phyloP scores from a whole-genome alignment of 495 filamentous ascomycete species.

The Halenospora varia region DNA sequence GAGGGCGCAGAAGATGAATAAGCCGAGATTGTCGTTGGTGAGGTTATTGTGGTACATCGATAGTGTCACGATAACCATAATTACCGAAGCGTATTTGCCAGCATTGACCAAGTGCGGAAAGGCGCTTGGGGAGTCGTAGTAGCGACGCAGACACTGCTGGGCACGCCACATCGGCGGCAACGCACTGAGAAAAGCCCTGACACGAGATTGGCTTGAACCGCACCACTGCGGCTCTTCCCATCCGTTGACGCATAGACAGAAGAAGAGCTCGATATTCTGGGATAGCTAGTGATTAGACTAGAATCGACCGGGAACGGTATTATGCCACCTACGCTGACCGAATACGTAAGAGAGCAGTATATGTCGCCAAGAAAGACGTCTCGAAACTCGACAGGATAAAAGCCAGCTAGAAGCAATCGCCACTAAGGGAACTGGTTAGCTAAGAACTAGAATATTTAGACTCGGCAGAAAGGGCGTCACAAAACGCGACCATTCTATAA shows the following conservation, averaged over 20 bases:
- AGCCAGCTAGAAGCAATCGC: conserved; percentile 75
- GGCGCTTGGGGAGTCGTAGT: conserved; percentile 74
- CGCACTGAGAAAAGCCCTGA: conserved; percentile 79
- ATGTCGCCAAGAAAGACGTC: conserved; percentile 98
- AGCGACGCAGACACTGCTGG: conserved; percentile 87
- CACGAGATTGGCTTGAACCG: conserved; percentile 78
- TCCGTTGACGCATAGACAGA: conserved; percentile 78
- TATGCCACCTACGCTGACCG: conserved; percentile 77
- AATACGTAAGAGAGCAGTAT: conserved; percentile 91
- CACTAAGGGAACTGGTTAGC: conserved; percentile 48
- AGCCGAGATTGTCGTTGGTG: conserved; percentile 42
- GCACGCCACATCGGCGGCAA: conserved; percentile 85
- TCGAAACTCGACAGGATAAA: conserved; percentile 92
- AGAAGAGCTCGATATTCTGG: conserved; percentile 87
- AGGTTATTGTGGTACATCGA: conserved; percentile 77
- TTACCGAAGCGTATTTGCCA: conserved; percentile 85
- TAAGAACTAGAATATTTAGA: neutral
- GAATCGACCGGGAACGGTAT: neutral
- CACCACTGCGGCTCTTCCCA: conserved; percentile 72
- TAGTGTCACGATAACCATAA: conserved; percentile 70
- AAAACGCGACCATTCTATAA: too few relatives aligned
- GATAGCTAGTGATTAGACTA: neutral
- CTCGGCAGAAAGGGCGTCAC: too few relatives aligned
- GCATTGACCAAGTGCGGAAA: conserved; percentile 94
- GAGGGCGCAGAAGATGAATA: conserved; percentile 75